Conservation (phyloP, 1,139 yeast species). For the Arxiozyma heterogenica region DNA sequence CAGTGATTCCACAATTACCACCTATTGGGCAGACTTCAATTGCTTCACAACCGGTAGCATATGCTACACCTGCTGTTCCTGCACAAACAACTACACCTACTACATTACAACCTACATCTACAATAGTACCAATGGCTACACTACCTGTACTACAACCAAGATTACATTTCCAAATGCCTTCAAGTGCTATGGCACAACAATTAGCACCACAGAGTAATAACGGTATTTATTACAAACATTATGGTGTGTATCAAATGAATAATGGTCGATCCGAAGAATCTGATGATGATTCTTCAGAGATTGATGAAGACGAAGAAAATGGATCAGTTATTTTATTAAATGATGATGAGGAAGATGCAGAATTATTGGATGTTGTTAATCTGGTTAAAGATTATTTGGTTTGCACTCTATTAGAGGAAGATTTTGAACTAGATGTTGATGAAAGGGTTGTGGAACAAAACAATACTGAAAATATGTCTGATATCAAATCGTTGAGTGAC, state of each 20-base stretch:
- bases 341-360: conserved; percentile 10
- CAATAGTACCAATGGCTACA: conserved; percentile 6
- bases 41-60: neutral
- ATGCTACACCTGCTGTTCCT: neutral
- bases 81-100: neutral
- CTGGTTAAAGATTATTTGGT: conserved; percentile 24
- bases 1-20: conserved; percentile 8
- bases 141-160: conserved; percentile 6
- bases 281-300: neutral
- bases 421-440: conserved; percentile 12
- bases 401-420: conserved; percentile 25
- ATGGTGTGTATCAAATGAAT: conserved; percentile 22
- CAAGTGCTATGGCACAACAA: conserved; percentile 9
- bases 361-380: conserved; percentile 13
- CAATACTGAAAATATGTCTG: neutral
- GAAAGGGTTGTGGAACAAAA: conserved; percentile 5
- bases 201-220: conserved; percentile 8
- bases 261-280: conserved; percentile 9
- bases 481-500: conserved; percentile 1
- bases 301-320: conserved; percentile 5
- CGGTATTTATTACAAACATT: conserved; percentile 4
- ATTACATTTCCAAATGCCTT: conserved; percentile 1
- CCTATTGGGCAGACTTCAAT: conserved; percentile 5
- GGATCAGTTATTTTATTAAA: neutral
- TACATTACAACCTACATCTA: neutral